These are phyloP conservation scores for Puccinia coronata DNA, from an alignment of 1,284 basidiomycete genomes.

Conservation along the genomic window DNA sequence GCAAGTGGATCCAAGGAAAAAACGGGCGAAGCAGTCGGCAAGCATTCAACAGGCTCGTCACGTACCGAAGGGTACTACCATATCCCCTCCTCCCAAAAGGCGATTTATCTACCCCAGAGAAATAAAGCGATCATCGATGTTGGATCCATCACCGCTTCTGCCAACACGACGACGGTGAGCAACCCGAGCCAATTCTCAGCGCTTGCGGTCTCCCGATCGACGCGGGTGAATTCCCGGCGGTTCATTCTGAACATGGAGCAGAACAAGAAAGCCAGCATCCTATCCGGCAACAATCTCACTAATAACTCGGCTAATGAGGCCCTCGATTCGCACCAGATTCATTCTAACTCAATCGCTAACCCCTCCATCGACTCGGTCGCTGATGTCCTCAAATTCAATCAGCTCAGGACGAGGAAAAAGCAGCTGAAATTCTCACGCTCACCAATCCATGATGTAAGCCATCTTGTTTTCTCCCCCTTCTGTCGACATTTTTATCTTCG, in stretches of 20 bases:
- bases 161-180: slow-evolving; percentile 63
- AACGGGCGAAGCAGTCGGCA: slow-evolving; percentile 45
- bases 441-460: slow-evolving; percentile 96
- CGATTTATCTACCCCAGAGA: slow-evolving; percentile 71
- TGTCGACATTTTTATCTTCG: slow-evolving; percentile 9
- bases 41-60: slow-evolving; percentile 78
- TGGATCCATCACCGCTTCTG: slow-evolving; percentile 56
- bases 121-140: slow-evolving; percentile 63
- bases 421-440: slow-evolving; percentile 92
- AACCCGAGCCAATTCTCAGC: slow-evolving; percentile 61
- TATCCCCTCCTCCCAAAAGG: slow-evolving; percentile 87
- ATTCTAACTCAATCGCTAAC: background rate
- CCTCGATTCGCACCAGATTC: background rate
- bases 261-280: slow-evolving; percentile 68
- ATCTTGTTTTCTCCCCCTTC: slow-evolving; percentile 91
- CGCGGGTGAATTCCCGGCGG: slow-evolving; percentile 89
- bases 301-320: slow-evolving; percentile 9
- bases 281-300: background rate
- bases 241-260: slow-evolving; percentile 92
- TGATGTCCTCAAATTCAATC: slow-evolving; percentile 88
- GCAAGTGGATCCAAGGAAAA: slow-evolving; percentile 41
- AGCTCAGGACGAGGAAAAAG: slow-evolving; percentile 96
- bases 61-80: slow-evolving; percentile 93
- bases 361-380: slow-evolving; percentile 60
- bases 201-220: slow-evolving; percentile 80